phyloP scores from a whole-genome alignment of 2,329 filamentous ascomycete species.

The Drechslera avenae region DNA sequence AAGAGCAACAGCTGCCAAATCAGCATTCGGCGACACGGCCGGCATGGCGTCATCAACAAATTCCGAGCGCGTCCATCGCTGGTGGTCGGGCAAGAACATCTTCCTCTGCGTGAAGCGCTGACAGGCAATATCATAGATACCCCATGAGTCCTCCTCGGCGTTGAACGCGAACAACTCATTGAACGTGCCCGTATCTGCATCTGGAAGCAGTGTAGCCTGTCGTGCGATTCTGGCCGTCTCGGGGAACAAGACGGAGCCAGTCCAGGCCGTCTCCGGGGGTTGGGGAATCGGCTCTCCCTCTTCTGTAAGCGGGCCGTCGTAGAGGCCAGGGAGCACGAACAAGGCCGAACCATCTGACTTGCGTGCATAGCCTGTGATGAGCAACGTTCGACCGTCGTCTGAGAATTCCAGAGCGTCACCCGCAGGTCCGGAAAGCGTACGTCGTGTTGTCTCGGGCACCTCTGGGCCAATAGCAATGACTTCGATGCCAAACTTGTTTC shows the following conservation, averaged over 20 bases:
- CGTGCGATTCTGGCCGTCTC: slow-evolving; percentile 46
- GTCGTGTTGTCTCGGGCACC: slow-evolving; percentile 50
- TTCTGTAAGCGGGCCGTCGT: slow-evolving; percentile 48
- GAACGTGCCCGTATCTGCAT: slow-evolving; percentile 45
- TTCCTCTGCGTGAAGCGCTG: slow-evolving; percentile 48
- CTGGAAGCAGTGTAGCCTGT: slow-evolving; percentile 48
- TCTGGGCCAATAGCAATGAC: slow-evolving; percentile 74
- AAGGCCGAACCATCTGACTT: slow-evolving; percentile 45
- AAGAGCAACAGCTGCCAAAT: slow-evolving; percentile 47
- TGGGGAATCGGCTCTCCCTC: slow-evolving; percentile 48
- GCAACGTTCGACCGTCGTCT: slow-evolving; percentile 47
- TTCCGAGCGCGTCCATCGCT: slow-evolving; percentile 47
- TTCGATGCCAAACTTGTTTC: slow-evolving; percentile 88
- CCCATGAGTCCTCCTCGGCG: slow-evolving; percentile 48
- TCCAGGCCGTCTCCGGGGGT: slow-evolving; percentile 46
- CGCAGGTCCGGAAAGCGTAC: slow-evolving; percentile 45
- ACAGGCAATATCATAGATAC: slow-evolving; percentile 48
- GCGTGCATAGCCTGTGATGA: slow-evolving; percentile 47
- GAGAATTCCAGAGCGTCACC: slow-evolving; percentile 49
- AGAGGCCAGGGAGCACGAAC: slow-evolving; percentile 47
- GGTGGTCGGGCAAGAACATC: slow-evolving; percentile 47
- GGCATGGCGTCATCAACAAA: slow-evolving; percentile 50
- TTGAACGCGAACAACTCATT: slow-evolving; percentile 51
- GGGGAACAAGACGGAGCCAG: slow-evolving; percentile 49
- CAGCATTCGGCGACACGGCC: slow-evolving; percentile 46